These are phyloP conservation scores for Fusarium tupiense DNA, from an alignment of 2,329 filamentous ascomycete genomes.

Conservation along the genomic window DNA sequence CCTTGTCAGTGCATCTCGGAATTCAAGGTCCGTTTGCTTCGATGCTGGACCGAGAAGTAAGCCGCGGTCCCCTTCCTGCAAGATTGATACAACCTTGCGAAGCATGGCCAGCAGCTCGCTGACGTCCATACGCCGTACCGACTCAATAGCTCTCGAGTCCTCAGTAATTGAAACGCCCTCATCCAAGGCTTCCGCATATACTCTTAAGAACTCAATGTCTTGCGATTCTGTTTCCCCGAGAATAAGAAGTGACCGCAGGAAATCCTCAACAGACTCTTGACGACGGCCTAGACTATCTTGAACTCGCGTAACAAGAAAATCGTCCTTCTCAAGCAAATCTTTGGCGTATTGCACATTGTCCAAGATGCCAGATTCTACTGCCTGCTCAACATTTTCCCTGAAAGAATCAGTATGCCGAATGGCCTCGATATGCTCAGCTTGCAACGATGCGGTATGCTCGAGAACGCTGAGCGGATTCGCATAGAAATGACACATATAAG, in stretches of 20 bases:
- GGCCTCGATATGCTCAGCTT: slow-evolving; percentile 72
- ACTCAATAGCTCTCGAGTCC: slow-evolving; percentile 63
- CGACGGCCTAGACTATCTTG: slow-evolving; percentile 43
- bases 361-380: slow-evolving; percentile 55
- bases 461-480: slow-evolving; percentile 79
- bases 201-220: slow-evolving; percentile 57
- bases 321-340: slow-evolving; percentile 68
- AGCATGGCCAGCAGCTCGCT: slow-evolving; percentile 43
- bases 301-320: slow-evolving; percentile 60
- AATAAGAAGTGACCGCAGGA: slow-evolving; percentile 62
- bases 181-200: slow-evolving; percentile 70
- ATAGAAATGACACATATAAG: slow-evolving; percentile 88
- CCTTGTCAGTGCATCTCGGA: slow-evolving; percentile 49
- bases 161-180: slow-evolving; percentile 64
- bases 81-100: slow-evolving; percentile 39
- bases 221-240: slow-evolving; percentile 51
- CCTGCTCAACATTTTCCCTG: slow-evolving; percentile 60
- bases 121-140: slow-evolving; percentile 66
- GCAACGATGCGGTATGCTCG: slow-evolving; percentile 55
- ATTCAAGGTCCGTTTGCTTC: slow-evolving; percentile 46
- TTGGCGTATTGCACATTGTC: slow-evolving; percentile 55
- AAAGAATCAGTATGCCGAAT: slow-evolving; percentile 77
- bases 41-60: slow-evolving; percentile 48
- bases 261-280: slow-evolving; percentile 52
- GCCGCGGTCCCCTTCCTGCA: slow-evolving; percentile 50